Base-by-base conservation (phyloP, 345 rosid species). In the Alliaria petiolata region DNA sequence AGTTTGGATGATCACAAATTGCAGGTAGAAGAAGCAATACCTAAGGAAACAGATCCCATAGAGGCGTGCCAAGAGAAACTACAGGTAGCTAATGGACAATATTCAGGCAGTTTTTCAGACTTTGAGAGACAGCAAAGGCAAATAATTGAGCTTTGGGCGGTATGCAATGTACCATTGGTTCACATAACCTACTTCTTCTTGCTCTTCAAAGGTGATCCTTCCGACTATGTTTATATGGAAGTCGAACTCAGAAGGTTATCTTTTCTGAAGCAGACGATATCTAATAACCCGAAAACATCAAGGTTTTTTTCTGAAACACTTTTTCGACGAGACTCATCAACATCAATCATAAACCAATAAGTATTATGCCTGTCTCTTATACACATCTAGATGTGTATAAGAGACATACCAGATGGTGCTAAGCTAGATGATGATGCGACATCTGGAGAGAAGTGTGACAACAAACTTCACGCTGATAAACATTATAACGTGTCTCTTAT, bases 161-260 rank as follows among this genome's bases (percentile, higher is more conserved):
- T 69, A 34, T 85, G 88, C 84, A 80, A 80, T 61, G 90, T 85
- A 12, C 88, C 93, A 57, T 64, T 90, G 80, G 83, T 82, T 62
- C 91, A 90, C 72, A 87, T 93, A 74, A 87, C 86, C 71, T 87
- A 86, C 75, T 86, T 90, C 85, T 85, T 83, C 81, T 74, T 85
- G 58, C 87, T 87, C 58, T 90, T 90, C 86, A 87, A 83, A 80
- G 96, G 96, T 6, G 96, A 86, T 72, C 88, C 86, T 64, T 83
- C 91, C 1, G 96, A 87, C 61, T 80, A 79, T 45, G 85, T 87
- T 61, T 90, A 90, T 69, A 55, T 90, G 84, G 93, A 86, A 81
- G 93, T 90, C 1, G 93, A 90, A 71, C 86, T 86, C 67, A 85
- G 96, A 79, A 86, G 96, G 74, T 65, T 90, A 65, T 75, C 80